Evolutionary conservation across 73 alveolate species (phyloP).

Genomic region (Stentor roeselii): DNA sequence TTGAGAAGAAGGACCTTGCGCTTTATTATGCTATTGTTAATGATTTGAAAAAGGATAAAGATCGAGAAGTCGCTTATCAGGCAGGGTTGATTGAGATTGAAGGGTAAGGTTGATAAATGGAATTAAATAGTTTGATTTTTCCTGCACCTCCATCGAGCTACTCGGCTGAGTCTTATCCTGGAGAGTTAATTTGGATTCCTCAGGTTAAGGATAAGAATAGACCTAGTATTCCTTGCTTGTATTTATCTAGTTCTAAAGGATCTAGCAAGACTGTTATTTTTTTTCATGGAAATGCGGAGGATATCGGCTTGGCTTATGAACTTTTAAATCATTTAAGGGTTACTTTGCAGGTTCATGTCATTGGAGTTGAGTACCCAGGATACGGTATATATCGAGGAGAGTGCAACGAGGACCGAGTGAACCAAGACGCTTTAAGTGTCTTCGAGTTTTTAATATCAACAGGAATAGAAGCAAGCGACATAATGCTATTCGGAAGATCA

Average conservation of each 20-base stretch:
- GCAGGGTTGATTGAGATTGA: too few species aligned
- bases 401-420: conserved; percentile 60
- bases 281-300: conserved; percentile 96
- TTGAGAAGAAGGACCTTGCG: conserved; percentile 59
- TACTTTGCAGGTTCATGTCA: conserved; percentile 67
- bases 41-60: conserved; percentile 63
- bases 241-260: conserved; percentile 45
- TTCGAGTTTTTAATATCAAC: conserved; percentile 28
- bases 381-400: conserved; percentile 77
- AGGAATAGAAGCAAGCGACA: conserved; percentile 49
- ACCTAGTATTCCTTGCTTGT: conserved; percentile 51
- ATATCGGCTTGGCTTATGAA: conserved; percentile 81
- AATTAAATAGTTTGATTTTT: conserved; percentile 59
- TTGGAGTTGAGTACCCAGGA: conserved; percentile 89
- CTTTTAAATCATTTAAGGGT: conserved; percentile 60
- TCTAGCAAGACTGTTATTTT: conserved; percentile 60
- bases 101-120: conserved; percentile 56
- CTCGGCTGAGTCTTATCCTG: conserved; percentile 35
- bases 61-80: conserved; percentile 75
- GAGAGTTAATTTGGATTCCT: conserved; percentile 67
- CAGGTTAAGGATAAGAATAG: conserved; percentile 26
- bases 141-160: conserved; percentile 61
- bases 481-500: conserved; percentile 80
- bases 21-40: conserved; percentile 26
- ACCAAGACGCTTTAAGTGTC: conserved; percentile 60